Percentiles rank a stretch among this genome's conserved stretches.
These are phyloP conservation scores for Mycena indigotica DNA, from an alignment of 768 basidiomycete genomes.

Conservation along the genomic window DNA sequence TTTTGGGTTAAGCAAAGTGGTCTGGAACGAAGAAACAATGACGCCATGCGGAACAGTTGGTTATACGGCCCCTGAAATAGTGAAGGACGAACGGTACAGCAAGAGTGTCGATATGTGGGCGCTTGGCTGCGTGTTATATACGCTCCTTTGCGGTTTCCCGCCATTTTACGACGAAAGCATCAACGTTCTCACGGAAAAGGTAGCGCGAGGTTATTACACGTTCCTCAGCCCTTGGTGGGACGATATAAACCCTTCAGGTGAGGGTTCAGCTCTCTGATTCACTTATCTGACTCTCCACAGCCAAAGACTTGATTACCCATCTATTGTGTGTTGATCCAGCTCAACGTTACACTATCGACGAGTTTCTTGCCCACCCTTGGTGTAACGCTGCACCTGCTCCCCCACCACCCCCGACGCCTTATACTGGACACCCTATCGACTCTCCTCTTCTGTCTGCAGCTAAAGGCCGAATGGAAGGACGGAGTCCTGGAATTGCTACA, in stretches of 20 bases:
- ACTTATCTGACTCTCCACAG: constrained; percentile 40
- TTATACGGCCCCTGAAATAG: constrained; percentile 98
- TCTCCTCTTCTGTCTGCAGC: constrained; percentile 87
- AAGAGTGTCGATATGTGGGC: constrained; percentile 99
- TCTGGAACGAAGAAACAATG: constrained; percentile 99
- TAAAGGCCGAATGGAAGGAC: constrained; percentile 71
- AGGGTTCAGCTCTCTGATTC: constrained; percentile 17
- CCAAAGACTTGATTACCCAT: constrained; percentile 94
- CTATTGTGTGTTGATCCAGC: constrained; percentile 94
- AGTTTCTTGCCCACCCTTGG: constrained; percentile 97
- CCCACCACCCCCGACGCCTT: constrained; percentile 68
- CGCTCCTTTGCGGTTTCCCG: constrained; percentile 93
- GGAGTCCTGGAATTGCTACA: constrained; percentile 89
- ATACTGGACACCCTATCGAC: constrained; percentile 62
- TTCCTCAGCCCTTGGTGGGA: constrained; percentile 99
- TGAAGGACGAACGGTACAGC: constrained; percentile 96
- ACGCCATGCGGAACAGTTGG: constrained; percentile 99
- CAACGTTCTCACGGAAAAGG: constrained; percentile 96
- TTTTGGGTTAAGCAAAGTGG: constrained; percentile 95
- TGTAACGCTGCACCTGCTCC: constrained; percentile 71
- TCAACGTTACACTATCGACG: constrained; percentile 96
- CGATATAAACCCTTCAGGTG: constrained; percentile 82
- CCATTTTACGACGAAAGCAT: constrained; percentile 99
- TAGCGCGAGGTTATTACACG: constrained; percentile 95
- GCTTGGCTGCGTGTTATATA: constrained; percentile 97